These are phyloP conservation scores for Fusarium albidum DNA, from an alignment of 2,329 filamentous ascomycete genomes.

Conservation along the genomic window DNA sequence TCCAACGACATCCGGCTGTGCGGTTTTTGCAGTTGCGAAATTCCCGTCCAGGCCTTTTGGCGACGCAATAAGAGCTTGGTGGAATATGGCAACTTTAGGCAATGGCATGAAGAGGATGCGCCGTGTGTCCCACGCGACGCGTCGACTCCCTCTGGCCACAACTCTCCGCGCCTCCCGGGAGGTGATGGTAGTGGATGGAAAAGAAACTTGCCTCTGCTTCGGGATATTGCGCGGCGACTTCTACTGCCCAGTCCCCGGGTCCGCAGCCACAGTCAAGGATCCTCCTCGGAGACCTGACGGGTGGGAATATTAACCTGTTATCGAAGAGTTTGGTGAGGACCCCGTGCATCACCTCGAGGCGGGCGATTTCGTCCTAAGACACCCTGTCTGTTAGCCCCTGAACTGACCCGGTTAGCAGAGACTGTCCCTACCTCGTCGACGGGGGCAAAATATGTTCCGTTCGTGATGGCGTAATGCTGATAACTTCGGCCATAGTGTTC, in stretches of 20 bases:
- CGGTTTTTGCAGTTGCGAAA: neutral
- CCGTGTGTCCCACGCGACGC: neutral
- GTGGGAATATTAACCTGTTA: slow-evolving; percentile 73
- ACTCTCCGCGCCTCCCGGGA: neutral
- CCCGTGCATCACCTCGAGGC: slow-evolving; percentile 69
- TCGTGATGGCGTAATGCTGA: slow-evolving; percentile 72
- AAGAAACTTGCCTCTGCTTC: slow-evolving; percentile 64
- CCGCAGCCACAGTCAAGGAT: slow-evolving; percentile 79
- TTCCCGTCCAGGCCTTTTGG: neutral
- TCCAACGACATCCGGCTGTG: neutral
- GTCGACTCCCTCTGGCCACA: neutral
- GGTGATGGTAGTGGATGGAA: neutral
- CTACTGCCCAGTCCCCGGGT: slow-evolving; percentile 73
- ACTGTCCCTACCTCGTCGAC: slow-evolving; percentile 70
- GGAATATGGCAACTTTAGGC: neutral
- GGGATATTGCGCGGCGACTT: slow-evolving; percentile 71
- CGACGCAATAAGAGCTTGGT: neutral
- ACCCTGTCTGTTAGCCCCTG: slow-evolving; percentile 12
- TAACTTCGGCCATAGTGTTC: slow-evolving; percentile 70
- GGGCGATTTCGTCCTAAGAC: slow-evolving; percentile 71
- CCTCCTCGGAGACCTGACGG: slow-evolving; percentile 62
- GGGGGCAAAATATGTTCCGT: slow-evolving; percentile 72
- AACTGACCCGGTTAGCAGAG: neutral
- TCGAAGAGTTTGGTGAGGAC: slow-evolving; percentile 73
- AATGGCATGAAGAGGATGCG: neutral